Conservation (phyloP, 2,329 filamentous ascomycete genomes). For the Periglandula ipomoeae region DNA sequence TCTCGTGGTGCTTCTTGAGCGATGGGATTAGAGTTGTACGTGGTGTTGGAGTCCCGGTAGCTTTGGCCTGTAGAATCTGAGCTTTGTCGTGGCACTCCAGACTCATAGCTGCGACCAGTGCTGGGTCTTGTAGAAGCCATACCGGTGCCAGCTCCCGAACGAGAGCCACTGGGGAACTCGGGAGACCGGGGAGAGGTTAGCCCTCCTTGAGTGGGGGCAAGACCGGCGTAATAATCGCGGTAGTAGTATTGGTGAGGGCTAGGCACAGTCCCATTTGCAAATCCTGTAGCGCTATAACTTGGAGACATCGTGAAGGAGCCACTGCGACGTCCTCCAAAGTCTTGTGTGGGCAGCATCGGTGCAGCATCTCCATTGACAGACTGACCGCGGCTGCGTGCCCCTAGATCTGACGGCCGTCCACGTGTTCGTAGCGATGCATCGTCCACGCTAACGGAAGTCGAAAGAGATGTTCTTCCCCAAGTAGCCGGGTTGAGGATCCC, state of each 20-base stretch:
- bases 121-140: constrained; percentile 39
- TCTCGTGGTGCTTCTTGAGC: constrained; percentile 41
- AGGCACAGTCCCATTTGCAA: constrained; percentile 20
- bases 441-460: constrained; percentile 46
- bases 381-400: constrained; percentile 45
- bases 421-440: constrained; percentile 39
- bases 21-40: constrained; percentile 40
- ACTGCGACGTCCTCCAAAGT: constrained; percentile 57
- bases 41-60: constrained; percentile 46
- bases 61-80: constrained; percentile 37
- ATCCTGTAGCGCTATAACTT: constrained; percentile 24
- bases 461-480: constrained; percentile 49
- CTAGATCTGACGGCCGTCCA: constrained; percentile 38
- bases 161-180: constrained; percentile 40
- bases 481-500: constrained; percentile 70
- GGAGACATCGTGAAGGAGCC: constrained; percentile 57
- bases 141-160: constrained; percentile 33
- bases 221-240: constrained; percentile 41
- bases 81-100: constrained; percentile 41
- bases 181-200: constrained; percentile 49
- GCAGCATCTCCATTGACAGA: constrained; percentile 56
- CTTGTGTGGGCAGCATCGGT: constrained; percentile 54
- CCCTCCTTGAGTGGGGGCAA: constrained; percentile 36
- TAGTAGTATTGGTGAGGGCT: constrained; percentile 49
- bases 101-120: constrained; percentile 52